Conservation (phyloP, 306 rosid species). For the Macrotyloma uniflorum region DNA sequence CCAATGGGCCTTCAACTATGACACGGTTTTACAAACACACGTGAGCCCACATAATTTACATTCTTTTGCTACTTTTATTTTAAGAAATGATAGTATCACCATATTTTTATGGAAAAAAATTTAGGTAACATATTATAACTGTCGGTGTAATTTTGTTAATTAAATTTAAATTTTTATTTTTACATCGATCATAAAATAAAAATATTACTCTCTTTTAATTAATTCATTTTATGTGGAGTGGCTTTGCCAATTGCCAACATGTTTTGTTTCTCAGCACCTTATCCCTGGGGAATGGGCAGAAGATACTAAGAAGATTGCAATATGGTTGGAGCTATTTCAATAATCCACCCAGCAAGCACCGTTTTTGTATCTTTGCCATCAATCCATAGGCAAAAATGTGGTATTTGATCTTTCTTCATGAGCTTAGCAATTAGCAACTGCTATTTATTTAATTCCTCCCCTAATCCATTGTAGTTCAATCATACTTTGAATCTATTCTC, state of each 20-base stretch:
- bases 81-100: no score
- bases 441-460: neutral
- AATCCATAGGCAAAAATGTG: constrained; percentile 25
- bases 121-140: no score
- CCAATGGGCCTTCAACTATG: neutral
- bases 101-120: no score
- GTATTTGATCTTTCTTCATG: constrained; percentile 29
- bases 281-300: constrained; percentile 24
- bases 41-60: neutral
- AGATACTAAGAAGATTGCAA: neutral
- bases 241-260: constrained; percentile 13
- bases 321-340: constrained; percentile 47
- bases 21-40: neutral
- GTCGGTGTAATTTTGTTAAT: no score
- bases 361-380: constrained; percentile 33
- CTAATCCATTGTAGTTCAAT: neutral
- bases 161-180: no score
- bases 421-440: neutral
- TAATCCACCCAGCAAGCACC: constrained; percentile 31
- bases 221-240: neutral
- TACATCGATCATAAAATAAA: no score
- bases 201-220: neutral
- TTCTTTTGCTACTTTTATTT: no score
- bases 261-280: constrained; percentile 27
- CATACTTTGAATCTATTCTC: constrained; percentile 2